Base-by-base conservation (phyloP, 805 yeast species). In the Brettanomyces bruxellensis region DNA sequence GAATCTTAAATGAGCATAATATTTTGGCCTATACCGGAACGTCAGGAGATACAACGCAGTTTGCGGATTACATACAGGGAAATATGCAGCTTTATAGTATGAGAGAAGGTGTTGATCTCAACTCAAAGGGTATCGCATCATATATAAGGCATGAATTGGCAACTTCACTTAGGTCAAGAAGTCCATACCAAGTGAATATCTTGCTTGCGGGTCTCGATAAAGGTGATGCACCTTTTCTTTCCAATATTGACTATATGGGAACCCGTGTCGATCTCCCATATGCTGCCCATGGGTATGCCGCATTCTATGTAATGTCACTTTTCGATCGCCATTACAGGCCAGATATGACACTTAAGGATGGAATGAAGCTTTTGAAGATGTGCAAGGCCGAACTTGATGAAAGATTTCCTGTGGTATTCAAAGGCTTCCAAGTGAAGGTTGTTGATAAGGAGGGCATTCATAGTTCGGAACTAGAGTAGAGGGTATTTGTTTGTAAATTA, bases 221-320 rank as follows among this genome's bases (percentile, higher is more conserved):
- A 30, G 56, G 57, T 14, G 51, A 50, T 6, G 64, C 59, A 38
- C 88, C 97, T 37, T 70, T 76, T 44, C 73, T 93, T 57, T 82
- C 85, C 59, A 88, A 91, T 83, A 85, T 93, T 54, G 99, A 93
- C 63, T 93, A 93, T 64, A 70, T 93, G 53, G 99, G 99, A 6
- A 86, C 99, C 3, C 79, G 83, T 54, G 95, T 83, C 13, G 87
- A 83, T 50, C 72, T 93, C 49, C 98, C 99, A 13, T 93, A 93
- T 61, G 96, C 95, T 14, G 98, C 98, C 2, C 99, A 93, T 64
- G 99, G 99, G 11, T 93, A 93, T 61, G 95, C 98, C n/a, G 95
- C 95, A 1, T 93, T 91, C 67, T 93, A 93, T 65, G 81, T 95
- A 32, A 76, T 88, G 65, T 86, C 98, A 2, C 70, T 91, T 52